These are phyloP conservation scores for Sutorius australiensis DNA, from an alignment of 768 basidiomycete genomes.

Conservation along the genomic window DNA sequence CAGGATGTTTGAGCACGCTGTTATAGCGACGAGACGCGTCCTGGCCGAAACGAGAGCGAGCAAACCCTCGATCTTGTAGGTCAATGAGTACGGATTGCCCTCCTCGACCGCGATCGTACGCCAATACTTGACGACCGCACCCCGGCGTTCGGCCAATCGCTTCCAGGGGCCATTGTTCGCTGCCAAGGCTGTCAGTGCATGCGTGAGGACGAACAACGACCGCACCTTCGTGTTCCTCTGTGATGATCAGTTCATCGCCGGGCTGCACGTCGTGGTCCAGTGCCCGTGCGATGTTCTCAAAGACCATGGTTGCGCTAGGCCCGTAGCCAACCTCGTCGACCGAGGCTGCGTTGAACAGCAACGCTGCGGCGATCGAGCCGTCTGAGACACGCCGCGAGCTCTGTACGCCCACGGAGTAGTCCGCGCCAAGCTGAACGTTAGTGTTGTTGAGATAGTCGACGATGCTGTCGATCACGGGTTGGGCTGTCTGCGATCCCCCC, in stretches of 20 bases:
- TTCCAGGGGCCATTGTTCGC: conserved; percentile 80
- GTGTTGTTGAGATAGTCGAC: conserved; percentile 66
- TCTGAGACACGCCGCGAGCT: conserved; percentile 51
- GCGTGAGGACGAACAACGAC: neutral
- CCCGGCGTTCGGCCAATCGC: conserved; percentile 57
- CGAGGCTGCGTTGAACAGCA: conserved; percentile 62
- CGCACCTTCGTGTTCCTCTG: conserved; percentile 74
- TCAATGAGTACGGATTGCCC: conserved; percentile 65
- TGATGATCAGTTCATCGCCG: conserved; percentile 76
- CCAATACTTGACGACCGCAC: conserved; percentile 60
- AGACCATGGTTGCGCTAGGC: conserved; percentile 60
- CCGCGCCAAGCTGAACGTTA: conserved; percentile 72
- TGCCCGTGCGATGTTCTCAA: conserved; percentile 66
- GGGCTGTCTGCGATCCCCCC: conserved; percentile 64
- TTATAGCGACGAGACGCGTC: conserved; percentile 71
- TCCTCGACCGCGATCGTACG: conserved; percentile 42
- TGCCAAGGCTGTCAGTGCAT: conserved; percentile 20
- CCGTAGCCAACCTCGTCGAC: conserved; percentile 65
- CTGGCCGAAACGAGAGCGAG: conserved; percentile 57
- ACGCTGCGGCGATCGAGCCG: conserved; percentile 48
- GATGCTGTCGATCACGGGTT: conserved; percentile 54
- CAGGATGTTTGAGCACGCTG: conserved; percentile 73
- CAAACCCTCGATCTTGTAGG: conserved; percentile 50
- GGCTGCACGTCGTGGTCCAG: conserved; percentile 50
- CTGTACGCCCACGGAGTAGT: conserved; percentile 55